These are phyloP conservation scores for Neoarthrinium moseri DNA, from an alignment of 2,329 filamentous ascomycete species.

Conservation along the genomic window DNA sequence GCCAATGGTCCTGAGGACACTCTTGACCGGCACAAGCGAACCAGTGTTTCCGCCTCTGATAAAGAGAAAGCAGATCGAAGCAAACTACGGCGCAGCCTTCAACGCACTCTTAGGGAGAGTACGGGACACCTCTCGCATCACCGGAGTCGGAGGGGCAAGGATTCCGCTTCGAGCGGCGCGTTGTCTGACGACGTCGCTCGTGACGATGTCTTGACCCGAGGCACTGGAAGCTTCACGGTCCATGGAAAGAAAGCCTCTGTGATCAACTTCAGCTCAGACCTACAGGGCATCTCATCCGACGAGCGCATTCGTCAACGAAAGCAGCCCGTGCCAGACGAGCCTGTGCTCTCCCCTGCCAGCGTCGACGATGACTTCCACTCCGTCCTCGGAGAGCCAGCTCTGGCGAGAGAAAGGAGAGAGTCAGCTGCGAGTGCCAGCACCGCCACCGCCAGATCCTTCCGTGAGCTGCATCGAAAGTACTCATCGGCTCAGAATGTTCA, in stretches of 20 bases:
- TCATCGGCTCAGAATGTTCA: slow-evolving; percentile 43
- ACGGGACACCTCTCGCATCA: slow-evolving; percentile 65
- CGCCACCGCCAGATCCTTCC: slow-evolving; percentile 64
- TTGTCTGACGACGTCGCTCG: slow-evolving; percentile 49
- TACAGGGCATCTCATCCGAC: slow-evolving; percentile 74
- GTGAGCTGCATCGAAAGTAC: slow-evolving; percentile 60
- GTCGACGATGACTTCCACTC: slow-evolving; percentile 53
- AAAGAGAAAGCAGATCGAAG: slow-evolving; percentile 55
- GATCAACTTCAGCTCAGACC: slow-evolving; percentile 92
- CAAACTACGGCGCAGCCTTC: slow-evolving; percentile 80
- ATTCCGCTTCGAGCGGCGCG: slow-evolving; percentile 61
- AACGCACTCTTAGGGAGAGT: slow-evolving; percentile 84
- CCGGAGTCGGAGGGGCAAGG: slow-evolving; percentile 74
- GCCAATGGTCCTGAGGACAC: slow-evolving; percentile 40
- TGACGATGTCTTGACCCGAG: slow-evolving; percentile 72
- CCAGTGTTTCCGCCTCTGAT: slow-evolving; percentile 30
- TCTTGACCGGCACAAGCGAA: slow-evolving; percentile 34
- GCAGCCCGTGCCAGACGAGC: slow-evolving; percentile 40
- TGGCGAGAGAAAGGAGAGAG: slow-evolving; percentile 51
- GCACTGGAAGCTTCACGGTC: slow-evolving; percentile 87
- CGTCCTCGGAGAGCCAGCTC: slow-evolving; percentile 42
- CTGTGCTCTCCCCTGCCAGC: slow-evolving; percentile 35
- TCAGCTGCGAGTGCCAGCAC: slow-evolving; percentile 67
- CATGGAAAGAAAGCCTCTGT: slow-evolving; percentile 98
- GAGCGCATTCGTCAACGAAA: slow-evolving; percentile 68